These are phyloP conservation scores for Penicillium dipodomyicola DNA, from an alignment of 495 filamentous ascomycete species.

Conservation along the genomic window DNA sequence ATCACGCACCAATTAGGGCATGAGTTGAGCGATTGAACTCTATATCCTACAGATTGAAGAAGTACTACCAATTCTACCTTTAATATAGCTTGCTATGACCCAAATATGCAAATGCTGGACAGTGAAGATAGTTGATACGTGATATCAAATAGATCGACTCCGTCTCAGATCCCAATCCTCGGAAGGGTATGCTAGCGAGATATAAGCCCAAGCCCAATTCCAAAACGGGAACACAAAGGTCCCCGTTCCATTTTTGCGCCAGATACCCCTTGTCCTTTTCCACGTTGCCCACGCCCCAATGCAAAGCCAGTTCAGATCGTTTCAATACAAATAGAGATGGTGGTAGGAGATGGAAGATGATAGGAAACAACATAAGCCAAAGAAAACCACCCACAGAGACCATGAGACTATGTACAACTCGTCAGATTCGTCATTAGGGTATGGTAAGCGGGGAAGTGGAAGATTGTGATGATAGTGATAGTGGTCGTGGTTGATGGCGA, in stretches of 20 bases:
- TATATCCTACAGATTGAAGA: background rate
- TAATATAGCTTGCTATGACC: background rate
- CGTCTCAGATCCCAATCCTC: background rate
- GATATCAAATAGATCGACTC: background rate
- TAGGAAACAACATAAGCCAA: background rate
- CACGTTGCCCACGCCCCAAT: constrained; percentile 2
- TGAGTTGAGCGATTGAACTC: background rate
- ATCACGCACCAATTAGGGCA: background rate
- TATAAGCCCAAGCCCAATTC: constrained; percentile 5
- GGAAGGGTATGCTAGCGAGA: background rate
- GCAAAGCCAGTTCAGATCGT: background rate
- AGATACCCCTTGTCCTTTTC: background rate
- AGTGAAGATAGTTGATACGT: background rate
- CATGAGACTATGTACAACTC: constrained; percentile 9
- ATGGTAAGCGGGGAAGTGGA: background rate
- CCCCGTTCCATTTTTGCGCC: constrained; percentile 3
- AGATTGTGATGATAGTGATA: background rate
- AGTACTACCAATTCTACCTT: background rate
- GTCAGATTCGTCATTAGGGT: constrained; percentile 5
- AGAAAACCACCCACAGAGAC: background rate
- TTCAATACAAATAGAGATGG: background rate
- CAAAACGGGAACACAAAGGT: background rate
- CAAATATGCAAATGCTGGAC: background rate
- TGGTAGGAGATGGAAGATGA: background rate
- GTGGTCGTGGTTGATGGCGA: background rate